Evolutionary conservation across 164 flowering plant genomes (phyloP).

Genomic region (Dillenia suffruticosa): DNA sequence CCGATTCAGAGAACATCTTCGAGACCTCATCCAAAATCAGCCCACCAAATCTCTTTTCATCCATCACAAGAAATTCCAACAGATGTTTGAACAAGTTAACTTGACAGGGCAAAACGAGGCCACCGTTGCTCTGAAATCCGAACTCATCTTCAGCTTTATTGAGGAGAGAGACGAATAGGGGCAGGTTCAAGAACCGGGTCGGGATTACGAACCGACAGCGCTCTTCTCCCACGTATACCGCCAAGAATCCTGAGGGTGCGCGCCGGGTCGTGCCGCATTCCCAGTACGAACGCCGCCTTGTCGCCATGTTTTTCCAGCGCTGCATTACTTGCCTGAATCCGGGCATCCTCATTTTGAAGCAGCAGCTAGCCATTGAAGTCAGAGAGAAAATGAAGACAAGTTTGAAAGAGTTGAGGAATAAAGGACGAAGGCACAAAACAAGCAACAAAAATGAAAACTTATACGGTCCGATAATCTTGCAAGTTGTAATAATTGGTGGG

Average conservation of each 20-base stretch:
- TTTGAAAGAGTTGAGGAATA: no score
- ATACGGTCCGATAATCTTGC: no score
- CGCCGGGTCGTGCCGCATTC: background rate
- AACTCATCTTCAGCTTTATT: background rate
- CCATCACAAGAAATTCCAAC: conserved; percentile 13
- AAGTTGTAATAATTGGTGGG: no score
- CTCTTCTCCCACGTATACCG: conserved; percentile 24
- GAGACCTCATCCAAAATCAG: conserved; percentile 15
- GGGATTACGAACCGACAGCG: conserved; percentile 26
- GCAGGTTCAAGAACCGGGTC: conserved; percentile 27
- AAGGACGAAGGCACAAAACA: no score
- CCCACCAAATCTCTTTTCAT: conserved; percentile 15
- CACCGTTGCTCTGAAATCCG: conserved; percentile 21
- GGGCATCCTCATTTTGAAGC: no score
- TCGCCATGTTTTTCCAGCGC: no score
- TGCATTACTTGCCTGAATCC: no score
- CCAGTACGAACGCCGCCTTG: background rate
- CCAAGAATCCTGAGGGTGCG: conserved; percentile 14
- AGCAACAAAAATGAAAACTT: no score
- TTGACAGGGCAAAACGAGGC: conserved; percentile 24
- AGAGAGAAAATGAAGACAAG: no score
- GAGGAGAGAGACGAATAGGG: conserved; percentile 23
- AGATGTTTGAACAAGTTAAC: conserved; percentile 16
- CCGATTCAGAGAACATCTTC: conserved; percentile 8
- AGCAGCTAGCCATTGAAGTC: no score